Conservation (phyloP, 2,329 filamentous ascomycete genomes). For the Paraphaeosphaeria minitans region DNA sequence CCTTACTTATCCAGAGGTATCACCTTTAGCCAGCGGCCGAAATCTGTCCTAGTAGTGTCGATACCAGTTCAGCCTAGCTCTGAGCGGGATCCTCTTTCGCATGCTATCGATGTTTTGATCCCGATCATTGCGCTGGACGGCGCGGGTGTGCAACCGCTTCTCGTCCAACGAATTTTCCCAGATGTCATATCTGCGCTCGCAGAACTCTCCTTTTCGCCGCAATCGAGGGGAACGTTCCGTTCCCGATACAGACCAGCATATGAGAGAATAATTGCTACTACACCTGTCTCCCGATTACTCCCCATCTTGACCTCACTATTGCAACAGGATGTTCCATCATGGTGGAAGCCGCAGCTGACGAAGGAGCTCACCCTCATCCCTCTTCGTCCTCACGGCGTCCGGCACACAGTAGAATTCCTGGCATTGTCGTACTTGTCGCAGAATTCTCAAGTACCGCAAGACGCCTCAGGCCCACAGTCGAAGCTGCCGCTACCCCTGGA, state of each 20-base stretch:
- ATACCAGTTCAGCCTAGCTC: conserved; percentile 17
- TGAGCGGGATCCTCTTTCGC: conserved; percentile 20
- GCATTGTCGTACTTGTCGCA: conserved; percentile 67
- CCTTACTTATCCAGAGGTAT: conserved; percentile 43
- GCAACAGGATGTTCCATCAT: conserved; percentile 64
- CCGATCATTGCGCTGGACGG: conserved; percentile 34
- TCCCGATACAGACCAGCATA: conserved; percentile 25
- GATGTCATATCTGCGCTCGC: conserved; percentile 43
- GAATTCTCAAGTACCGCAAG: conserved; percentile 50
- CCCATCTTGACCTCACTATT: conserved; percentile 67
- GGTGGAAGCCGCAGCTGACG: conserved; percentile 64
- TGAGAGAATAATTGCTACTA: conserved; percentile 28
- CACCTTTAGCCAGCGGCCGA: conserved; percentile 40
- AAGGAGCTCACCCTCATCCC: conserved; percentile 65
- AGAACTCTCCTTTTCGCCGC: conserved; percentile 42
- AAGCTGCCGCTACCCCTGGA: conserved; percentile 69
- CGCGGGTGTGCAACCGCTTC: conserved; percentile 42
- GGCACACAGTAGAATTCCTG: conserved; percentile 72
- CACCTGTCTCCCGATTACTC: conserved; percentile 61
- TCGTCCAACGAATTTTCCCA: conserved; percentile 41
- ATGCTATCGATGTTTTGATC: conserved; percentile 25
- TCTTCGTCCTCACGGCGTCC: conserved; percentile 66
- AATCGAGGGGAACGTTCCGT: conserved; percentile 14
- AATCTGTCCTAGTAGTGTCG: conserved; percentile 35
- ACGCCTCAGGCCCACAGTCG: conserved; percentile 39